Percentiles rank a stretch among this genome's conserved stretches.
Evolutionary conservation across 2,329 filamentous ascomycete species (phyloP).

Genomic region (Xylariaceae sp.): DNA sequence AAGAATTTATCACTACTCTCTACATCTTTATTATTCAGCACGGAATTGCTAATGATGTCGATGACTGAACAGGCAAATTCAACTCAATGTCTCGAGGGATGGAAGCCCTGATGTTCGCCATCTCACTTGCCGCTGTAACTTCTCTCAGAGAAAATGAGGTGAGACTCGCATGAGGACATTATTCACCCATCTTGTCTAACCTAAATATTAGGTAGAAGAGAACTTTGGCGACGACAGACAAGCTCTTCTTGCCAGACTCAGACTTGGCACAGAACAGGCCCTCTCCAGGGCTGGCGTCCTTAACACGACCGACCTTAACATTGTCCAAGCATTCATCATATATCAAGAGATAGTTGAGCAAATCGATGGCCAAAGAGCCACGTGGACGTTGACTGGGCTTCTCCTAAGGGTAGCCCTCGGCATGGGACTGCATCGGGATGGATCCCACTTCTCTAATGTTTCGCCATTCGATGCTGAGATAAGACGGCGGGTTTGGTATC

Average conservation of each 20-base stretch:
- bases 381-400: constrained; percentile 9
- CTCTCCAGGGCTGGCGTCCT: constrained; percentile 12
- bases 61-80: constrained; percentile 11
- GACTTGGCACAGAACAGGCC: constrained; percentile 12
- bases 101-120: constrained; percentile 20
- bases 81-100: constrained; percentile 7
- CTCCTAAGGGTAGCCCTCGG: constrained; percentile 10
- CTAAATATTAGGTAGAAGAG: neutral
- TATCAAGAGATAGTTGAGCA: constrained; percentile 8
- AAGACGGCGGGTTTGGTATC: constrained; percentile 13
- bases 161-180: neutral
- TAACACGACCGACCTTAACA: constrained; percentile 19
- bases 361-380: constrained; percentile 11
- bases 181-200: neutral
- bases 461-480: constrained; percentile 15
- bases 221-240: constrained; percentile 17
- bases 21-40: too few species aligned
- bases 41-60: neutral
- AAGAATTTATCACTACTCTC: neutral
- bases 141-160: constrained; percentile 13
- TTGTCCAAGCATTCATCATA: constrained; percentile 17
- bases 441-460: constrained; percentile 14
- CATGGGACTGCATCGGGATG: constrained; percentile 16
- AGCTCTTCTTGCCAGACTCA: constrained; percentile 3
- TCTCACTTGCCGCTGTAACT: constrained; percentile 18